These are phyloP conservation scores for Penicillium sp. DNA, from an alignment of 2,329 filamentous ascomycete genomes.

Conservation along the genomic window DNA sequence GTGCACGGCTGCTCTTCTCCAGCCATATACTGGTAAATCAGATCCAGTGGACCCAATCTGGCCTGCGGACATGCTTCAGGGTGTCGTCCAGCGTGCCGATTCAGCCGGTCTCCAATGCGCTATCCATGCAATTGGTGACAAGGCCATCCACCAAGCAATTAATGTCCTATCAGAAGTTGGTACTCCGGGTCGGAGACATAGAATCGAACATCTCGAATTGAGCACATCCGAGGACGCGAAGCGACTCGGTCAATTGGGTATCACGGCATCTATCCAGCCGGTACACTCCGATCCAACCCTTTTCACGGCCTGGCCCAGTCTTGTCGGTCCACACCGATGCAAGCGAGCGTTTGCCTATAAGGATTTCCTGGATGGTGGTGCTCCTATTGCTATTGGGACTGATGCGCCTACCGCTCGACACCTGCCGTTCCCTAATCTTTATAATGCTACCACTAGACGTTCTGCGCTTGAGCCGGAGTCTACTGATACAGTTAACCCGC, in stretches of 20 bases:
- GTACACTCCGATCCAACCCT: slow-evolving; percentile 47
- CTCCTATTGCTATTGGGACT: slow-evolving; percentile 48
- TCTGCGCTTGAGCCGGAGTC: slow-evolving; percentile 44
- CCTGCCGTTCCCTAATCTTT: slow-evolving; percentile 48
- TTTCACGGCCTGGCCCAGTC: slow-evolving; percentile 48
- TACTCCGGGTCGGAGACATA: slow-evolving; percentile 45
- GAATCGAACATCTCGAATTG: slow-evolving; percentile 54
- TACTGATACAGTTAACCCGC: slow-evolving; percentile 42
- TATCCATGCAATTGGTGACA: slow-evolving; percentile 54
- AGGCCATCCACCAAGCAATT: slow-evolving; percentile 47
- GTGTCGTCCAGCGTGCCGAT: slow-evolving; percentile 47
- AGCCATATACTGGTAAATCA: slow-evolving; percentile 47
- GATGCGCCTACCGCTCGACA: slow-evolving; percentile 52
- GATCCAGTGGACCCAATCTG: slow-evolving; percentile 49
- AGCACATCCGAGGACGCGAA: slow-evolving; percentile 49
- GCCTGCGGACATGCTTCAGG: slow-evolving; percentile 42
- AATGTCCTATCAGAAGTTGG: slow-evolving; percentile 44
- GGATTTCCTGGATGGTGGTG: slow-evolving; percentile 50
- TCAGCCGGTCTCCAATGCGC: slow-evolving; percentile 49
- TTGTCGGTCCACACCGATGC: slow-evolving; percentile 47
- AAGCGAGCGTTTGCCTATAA: slow-evolving; percentile 53
- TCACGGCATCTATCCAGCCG: slow-evolving; percentile 43
- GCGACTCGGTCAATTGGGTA: slow-evolving; percentile 48
- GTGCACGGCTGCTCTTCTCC: slow-evolving; percentile 50
- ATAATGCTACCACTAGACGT: slow-evolving; percentile 50